Percentiles rank a stretch among this genome's conserved stretches.
These are phyloP conservation scores for Coemansia sp. DNA, from an alignment of 192 early-diverging fungal species.

Conservation along the genomic window DNA sequence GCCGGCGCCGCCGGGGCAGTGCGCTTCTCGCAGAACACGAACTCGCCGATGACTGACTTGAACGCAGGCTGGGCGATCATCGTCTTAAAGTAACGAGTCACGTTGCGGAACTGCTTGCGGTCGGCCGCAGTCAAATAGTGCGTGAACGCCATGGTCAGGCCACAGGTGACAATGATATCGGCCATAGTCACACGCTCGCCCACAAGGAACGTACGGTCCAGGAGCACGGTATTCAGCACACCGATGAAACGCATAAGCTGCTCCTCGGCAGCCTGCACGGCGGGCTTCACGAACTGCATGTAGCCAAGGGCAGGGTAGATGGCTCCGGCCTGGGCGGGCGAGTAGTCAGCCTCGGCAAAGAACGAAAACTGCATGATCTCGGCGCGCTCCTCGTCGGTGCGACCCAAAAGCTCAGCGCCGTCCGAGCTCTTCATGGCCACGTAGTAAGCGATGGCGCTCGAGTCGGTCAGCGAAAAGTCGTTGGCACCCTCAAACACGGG, in stretches of 20 bases:
- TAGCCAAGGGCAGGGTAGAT: constrained; percentile 55
- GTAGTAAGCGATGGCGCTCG: constrained; percentile 91
- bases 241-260: constrained; percentile 61
- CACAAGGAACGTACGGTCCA: constrained; percentile 89
- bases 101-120: constrained; percentile 82
- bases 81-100: constrained; percentile 93
- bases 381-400: constrained; percentile 59
- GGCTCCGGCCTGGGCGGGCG: constrained; percentile 43
- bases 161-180: constrained; percentile 73
- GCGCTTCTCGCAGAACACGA: constrained; percentile 65
- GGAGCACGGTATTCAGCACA: constrained; percentile 76
- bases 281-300: constrained; percentile 56
- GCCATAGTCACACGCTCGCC: constrained; percentile 92
- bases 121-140: constrained; percentile 62
- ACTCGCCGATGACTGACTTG: constrained; percentile 76
- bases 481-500: constrained; percentile 85
- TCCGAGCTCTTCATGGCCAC: constrained; percentile 44
- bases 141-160: constrained; percentile 31
- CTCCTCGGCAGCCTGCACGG: constrained; percentile 71
- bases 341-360: constrained; percentile 60
- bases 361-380: constrained; percentile 66
- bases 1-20: constrained; percentile 6
- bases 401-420: constrained; percentile 59
- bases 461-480: constrained; percentile 75
- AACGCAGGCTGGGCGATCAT: constrained; percentile 79